Percentiles rank a stretch among this genome's conserved stretches.
Evolutionary conservation across 805 yeast species (phyloP).

Genomic region (Starmera pachycereana): DNA sequence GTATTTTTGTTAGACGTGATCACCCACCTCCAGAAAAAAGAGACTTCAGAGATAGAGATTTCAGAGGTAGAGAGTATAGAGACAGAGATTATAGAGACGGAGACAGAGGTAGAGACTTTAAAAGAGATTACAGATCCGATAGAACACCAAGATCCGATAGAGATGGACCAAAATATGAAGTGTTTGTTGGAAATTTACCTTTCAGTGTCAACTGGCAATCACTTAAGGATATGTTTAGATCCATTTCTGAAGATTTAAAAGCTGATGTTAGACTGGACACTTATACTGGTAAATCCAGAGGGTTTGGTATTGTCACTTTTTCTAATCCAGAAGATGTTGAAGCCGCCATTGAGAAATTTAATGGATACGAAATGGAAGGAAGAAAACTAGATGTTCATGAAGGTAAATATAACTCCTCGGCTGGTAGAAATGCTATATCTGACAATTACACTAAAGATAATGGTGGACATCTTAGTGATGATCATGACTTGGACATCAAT

Average conservation of each 20-base stretch:
- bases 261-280: slow-evolving; percentile 66
- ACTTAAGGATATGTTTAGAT: slow-evolving; percentile 73
- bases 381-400: slow-evolving; percentile 72
- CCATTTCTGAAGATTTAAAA: slow-evolving; percentile 65
- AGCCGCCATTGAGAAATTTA: slow-evolving; percentile 57
- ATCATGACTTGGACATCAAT: not conserved
- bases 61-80: slow-evolving; percentile 19
- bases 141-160: slow-evolving; percentile 4
- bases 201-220: slow-evolving; percentile 77
- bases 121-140: slow-evolving; percentile 14
- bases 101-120: slow-evolving; percentile 6
- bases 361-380: slow-evolving; percentile 67
- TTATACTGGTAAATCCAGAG: slow-evolving; percentile 64
- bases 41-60: slow-evolving; percentile 9
- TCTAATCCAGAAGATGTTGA: slow-evolving; percentile 56
- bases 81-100: slow-evolving; percentile 11
- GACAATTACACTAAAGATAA: slow-evolving; percentile 5
- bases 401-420: slow-evolving; percentile 33
- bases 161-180: slow-evolving; percentile 34
- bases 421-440: slow-evolving; percentile 2
- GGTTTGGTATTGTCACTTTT: slow-evolving; percentile 76
- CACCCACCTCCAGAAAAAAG: slow-evolving; percentile 58
- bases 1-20: slow-evolving; percentile 83
- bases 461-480: slow-evolving; percentile 7
- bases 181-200: slow-evolving; percentile 77